Percentiles rank a stretch among this genome's conserved stretches.
Evolutionary conservation across 202 grass and related monocot species (phyloP).

Genomic region (Alloteropsis angusta): DNA sequence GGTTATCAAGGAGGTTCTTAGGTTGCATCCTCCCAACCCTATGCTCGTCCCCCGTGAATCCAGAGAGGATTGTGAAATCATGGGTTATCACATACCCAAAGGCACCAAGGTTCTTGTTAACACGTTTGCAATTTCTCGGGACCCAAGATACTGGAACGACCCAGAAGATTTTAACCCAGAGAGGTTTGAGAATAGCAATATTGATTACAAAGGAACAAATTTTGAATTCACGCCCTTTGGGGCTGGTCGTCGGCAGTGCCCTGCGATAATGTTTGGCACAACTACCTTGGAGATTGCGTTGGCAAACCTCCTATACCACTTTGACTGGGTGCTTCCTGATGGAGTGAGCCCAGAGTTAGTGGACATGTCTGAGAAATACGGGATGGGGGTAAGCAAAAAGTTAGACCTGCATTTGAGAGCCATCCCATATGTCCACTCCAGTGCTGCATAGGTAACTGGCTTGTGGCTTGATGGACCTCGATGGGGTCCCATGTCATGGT

Average conservation of each 20-base stretch:
- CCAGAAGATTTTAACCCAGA: background rate
- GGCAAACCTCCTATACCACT: constrained; percentile 23
- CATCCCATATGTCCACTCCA: background rate
- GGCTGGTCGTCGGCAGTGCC: background rate
- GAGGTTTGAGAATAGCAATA: constrained; percentile 10
- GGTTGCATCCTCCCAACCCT: constrained; percentile 20
- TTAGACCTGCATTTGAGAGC: background rate
- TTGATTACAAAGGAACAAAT: constrained; percentile 18
- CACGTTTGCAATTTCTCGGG: background rate
- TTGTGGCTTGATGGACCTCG: background rate
- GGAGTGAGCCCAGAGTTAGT: background rate
- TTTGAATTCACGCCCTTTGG: constrained; percentile 32
- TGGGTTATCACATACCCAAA: constrained; percentile 9
- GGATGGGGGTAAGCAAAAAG: background rate
- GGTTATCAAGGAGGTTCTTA: constrained; percentile 28
- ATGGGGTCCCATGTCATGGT: background rate
- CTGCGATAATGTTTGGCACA: background rate
- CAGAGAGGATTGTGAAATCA: background rate
- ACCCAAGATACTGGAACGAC: background rate
- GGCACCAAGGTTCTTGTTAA: constrained; percentile 2
- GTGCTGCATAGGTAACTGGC: background rate
- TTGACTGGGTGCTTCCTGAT: constrained; percentile 11
- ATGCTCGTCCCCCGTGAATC: background rate
- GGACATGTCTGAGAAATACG: constrained; percentile 17
- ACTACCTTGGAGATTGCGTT: constrained; percentile 4